Conservation (phyloP, 176 grass and related monocot species). For the Thinopyrum elongatum region DNA sequence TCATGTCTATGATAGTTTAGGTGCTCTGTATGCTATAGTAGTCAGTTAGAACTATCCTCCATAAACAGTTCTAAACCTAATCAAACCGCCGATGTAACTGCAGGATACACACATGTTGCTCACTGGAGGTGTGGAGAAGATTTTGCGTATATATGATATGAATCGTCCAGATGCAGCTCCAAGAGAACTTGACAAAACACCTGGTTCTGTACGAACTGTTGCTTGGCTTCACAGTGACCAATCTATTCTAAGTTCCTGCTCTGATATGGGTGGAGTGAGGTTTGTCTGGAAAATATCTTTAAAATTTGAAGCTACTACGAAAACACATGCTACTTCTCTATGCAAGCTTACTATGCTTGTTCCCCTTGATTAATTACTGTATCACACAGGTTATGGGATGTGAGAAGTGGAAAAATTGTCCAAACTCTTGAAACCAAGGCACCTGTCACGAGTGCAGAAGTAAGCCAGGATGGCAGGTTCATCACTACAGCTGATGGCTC, state of each 20-base stretch:
- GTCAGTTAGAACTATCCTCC: not conserved
- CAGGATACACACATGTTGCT: conserved; percentile 92
- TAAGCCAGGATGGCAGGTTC: conserved; percentile 91
- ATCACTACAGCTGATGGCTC: conserved; percentile 96
- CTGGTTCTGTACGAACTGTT: conserved; percentile 79
- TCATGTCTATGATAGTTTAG: not conserved
- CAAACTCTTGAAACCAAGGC: conserved; percentile 97
- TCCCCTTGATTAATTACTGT: not conserved
- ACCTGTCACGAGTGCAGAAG: conserved; percentile 91
- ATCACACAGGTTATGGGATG: conserved; percentile 78
- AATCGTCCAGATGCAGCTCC: conserved; percentile 92
- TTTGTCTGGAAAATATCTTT: conserved; percentile 19
- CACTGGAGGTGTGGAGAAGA: conserved; percentile 94
- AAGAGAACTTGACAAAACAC: conserved; percentile 92
- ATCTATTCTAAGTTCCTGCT: conserved; percentile 92
- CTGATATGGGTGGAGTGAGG: conserved; percentile 96
- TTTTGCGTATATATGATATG: conserved; percentile 88
- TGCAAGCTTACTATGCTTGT: not conserved
- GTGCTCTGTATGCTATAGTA: not conserved
- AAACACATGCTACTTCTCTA: not conserved
- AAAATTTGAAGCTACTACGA: not conserved
- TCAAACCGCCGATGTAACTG: not conserved
- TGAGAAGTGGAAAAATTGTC: conserved; percentile 87
- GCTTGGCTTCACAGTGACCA: conserved; percentile 97
- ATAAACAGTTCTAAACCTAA: conserved; percentile 9